phyloP scores from a whole-genome alignment of 2,329 filamentous ascomycete species.

The Meredithiella fracta region DNA sequence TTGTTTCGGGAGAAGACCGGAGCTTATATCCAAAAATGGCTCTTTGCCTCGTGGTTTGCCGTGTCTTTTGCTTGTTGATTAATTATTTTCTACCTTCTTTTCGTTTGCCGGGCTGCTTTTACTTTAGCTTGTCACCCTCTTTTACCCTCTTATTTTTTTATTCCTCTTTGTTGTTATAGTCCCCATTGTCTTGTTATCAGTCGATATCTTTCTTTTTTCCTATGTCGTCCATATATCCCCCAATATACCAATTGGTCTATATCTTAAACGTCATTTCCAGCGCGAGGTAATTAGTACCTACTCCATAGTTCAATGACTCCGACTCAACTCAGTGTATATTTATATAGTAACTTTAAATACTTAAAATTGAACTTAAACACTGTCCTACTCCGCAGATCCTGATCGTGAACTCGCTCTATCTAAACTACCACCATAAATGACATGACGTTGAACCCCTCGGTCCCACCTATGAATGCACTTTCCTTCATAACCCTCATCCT shows the following conservation, averaged over 20 bases:
- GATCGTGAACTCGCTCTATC: background rate
- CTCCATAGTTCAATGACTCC: background rate
- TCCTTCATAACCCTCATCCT: background rate
- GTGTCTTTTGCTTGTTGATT: background rate
- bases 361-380: background rate
- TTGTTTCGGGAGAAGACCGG: background rate
- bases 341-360: background rate
- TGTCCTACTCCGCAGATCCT: background rate
- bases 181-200: background rate
- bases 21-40: no score
- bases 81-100: constrained; percentile 5
- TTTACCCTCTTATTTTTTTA: background rate
- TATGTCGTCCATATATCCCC: background rate
- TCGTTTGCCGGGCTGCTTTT: constrained; percentile 4
- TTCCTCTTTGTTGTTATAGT: background rate
- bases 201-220: background rate
- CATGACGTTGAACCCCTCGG: no score
- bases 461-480: background rate
- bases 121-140: constrained; percentile 1
- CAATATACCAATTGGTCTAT: constrained; percentile 7
- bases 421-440: no score
- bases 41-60: no score
- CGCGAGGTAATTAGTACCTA: background rate
- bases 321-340: background rate
- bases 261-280: background rate